Evolutionary conservation across 352 stramenopile species (phyloP), one percentile per base, ranked within the genome.

Genomic region (Globisporangium solare): DNA sequence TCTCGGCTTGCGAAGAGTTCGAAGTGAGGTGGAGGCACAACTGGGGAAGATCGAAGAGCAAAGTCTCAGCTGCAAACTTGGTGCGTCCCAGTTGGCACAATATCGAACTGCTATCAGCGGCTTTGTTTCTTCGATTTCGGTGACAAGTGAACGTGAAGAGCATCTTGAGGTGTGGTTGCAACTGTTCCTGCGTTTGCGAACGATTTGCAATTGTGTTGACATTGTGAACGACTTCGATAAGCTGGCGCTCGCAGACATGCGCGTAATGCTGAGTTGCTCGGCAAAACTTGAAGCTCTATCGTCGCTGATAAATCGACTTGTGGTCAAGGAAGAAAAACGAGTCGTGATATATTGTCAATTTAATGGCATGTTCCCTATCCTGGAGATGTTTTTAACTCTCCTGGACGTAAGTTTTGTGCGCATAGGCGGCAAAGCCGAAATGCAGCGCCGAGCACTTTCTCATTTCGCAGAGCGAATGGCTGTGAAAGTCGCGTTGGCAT

Each of bases 201-300:
- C 65, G 47, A 81, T 92, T 31, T 93, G 85, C 68, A 94, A 94
- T 51, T 89, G 81, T 49, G 83, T 93, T 10, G 79, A 92, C 60
- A 54, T 94, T 32, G 66, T 86, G 17, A 78, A 83, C 32, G 85
- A 94, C 53, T 47, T 84, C 20, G 85, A 94, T 20, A 92, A 92
- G 58, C 68, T 94, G 12, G 74, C 57, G 1, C 66, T 87, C 11
- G 79, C 80, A n/a, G 85, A 94, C 67, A 58, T 88, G 17, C 54
- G 64, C 6, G 58, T 90, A 21, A 57, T 94, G 8, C 60, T 62
- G 6, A 76, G 71, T 51, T 84, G 70, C 45, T 93, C 85, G 0
- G 64, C 72, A 1, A 94, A 94, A 58, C 43, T 93, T 18, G 66
- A 78, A n/a, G 58, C 66, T 0, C 51, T 94, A 15, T 58, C 74